Percentiles rank a stretch among this genome's conserved stretches.
Conservation (phyloP, 805 yeast species). For the Cyberlindnera bimundalis region DNA sequence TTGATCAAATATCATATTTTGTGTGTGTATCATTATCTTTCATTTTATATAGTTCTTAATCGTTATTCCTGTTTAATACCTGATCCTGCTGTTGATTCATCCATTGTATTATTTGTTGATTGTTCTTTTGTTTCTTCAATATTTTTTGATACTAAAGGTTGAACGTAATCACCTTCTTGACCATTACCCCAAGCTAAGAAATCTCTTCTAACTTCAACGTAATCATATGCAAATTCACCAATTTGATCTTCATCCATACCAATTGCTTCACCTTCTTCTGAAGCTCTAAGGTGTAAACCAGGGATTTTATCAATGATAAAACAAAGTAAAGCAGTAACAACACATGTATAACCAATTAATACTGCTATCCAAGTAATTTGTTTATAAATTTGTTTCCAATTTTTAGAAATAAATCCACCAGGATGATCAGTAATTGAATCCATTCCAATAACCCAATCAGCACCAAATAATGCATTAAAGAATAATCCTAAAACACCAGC, state of each 20-base stretch:
- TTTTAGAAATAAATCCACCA: conserved; percentile 92
- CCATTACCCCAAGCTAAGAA: conserved; percentile 50
- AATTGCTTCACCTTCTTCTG: conserved; percentile 77
- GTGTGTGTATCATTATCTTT: too few relatives aligned
- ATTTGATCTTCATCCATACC: conserved; percentile 97
- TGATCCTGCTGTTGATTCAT: not conserved
- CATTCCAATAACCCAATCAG: conserved; percentile 83
- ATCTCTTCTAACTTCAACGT: conserved; percentile 94
- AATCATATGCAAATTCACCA: conserved; percentile 98
- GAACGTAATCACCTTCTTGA: conserved; percentile 3
- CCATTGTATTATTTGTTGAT: not conserved
- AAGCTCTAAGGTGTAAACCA: conserved; percentile 73
- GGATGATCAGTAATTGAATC: conserved; percentile 80
- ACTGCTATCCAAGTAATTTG: conserved; percentile 85
- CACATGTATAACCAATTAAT: conserved; percentile 67
- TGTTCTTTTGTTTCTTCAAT: not conserved
- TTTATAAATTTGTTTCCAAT: conserved; percentile 87
- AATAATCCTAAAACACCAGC: conserved; percentile 90
- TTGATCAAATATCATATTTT: too few relatives aligned
- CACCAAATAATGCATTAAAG: conserved; percentile 88
- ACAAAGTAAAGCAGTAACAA: conserved; percentile 75
- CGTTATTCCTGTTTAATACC: too few relatives aligned
- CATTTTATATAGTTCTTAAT: too few relatives aligned
- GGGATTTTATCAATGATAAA: conserved; percentile 74
- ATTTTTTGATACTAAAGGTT: not conserved